phyloP scores from a whole-genome alignment of 768 basidiomycete genomes.

The Mycena metata region DNA sequence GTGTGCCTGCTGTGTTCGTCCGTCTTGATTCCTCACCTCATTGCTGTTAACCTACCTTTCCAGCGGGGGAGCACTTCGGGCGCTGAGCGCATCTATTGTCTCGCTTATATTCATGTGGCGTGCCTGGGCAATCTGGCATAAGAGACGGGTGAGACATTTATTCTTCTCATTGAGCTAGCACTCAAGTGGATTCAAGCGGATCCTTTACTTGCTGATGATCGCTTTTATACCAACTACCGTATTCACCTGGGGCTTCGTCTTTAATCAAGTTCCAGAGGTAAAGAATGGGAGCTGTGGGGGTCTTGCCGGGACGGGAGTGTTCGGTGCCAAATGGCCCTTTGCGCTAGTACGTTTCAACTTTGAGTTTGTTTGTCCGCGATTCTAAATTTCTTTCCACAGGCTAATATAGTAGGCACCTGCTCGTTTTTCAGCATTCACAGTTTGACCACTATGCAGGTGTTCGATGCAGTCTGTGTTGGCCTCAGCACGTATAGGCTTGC shows the following conservation, averaged over 20 bases:
- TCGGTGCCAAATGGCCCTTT: slow-evolving; percentile 10
- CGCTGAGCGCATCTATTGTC: slow-evolving; percentile 9
- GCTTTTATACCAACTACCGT: slow-evolving; percentile 11
- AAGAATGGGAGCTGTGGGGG: slow-evolving; percentile 6
- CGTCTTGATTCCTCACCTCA: too few species aligned
- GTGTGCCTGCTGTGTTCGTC: slow-evolving; percentile 14
- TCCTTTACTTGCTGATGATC: slow-evolving; percentile 7
- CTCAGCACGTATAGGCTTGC: neutral
- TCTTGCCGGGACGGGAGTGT: slow-evolving; percentile 1
- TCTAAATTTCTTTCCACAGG: slow-evolving; percentile 3
- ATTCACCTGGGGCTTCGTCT: slow-evolving; percentile 17
- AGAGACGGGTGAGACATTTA: slow-evolving; percentile 1
- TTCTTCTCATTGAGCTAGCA: neutral
- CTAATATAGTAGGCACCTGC: neutral
- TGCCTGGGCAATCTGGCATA: slow-evolving; percentile 2
- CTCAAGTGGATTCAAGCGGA: neutral
- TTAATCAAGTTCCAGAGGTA: slow-evolving; percentile 5
- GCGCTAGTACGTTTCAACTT: slow-evolving; percentile 1
- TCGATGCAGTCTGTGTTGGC: slow-evolving; percentile 5
- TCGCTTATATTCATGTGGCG: slow-evolving; percentile 14
- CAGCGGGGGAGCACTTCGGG: slow-evolving; percentile 12
- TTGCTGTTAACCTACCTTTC: neutral
- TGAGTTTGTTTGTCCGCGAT: neutral
- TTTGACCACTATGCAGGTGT: neutral
- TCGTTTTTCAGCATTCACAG: neutral